Evolutionary conservation across 2,329 filamentous ascomycete species (phyloP), one percentile per base, ranked within the genome.

Genomic region (Elsinoe australis): DNA sequence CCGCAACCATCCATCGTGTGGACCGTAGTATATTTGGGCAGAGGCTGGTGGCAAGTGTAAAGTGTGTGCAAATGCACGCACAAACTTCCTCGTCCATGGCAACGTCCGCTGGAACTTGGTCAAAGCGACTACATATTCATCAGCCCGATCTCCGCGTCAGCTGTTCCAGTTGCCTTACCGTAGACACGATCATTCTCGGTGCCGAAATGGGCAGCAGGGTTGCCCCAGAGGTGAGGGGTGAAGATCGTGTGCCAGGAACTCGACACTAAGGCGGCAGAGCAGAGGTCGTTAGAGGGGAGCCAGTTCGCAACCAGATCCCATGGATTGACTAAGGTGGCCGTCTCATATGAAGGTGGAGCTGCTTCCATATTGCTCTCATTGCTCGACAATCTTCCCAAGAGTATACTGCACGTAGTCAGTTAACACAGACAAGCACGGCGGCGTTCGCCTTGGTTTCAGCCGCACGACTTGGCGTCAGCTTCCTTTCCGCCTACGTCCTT

Each of bases 141-240:
- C 24, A 47, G 29, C 15, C 3, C 21, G 6, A 6, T 7, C 28
- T 19, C 9, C 17, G 15, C 31, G 17, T 9, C 19, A 12, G n/a
- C 17, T 12, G 12, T 8, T 46, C 15, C 7, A 31, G 19, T 5
- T n/a, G 33, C 22, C 55, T 49, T 52, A 68, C 73, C 71, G 56
- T 80, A 80, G 22, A 80, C 75, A 6, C 71, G 73, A 57, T 80
- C 78, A 56, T 80, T 76, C 45, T 79, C 71, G 2, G 69, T 68
- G 22, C 74, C 75, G 58, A 81, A 81, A 59, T 81, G 77, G 6
- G 76, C 79, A 0, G 78, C 76, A 15, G 78, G 78, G 56, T 76
- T 74, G 12, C 78, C 78, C 78, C 78, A 82, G 1, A 82, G 67
- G 53, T 75, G 71, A 2, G 75, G 75, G 46, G 72, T 69, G 54